These are phyloP conservation scores for Colletotrichum gigasporum DNA, from an alignment of 2,329 filamentous ascomycete species.

Conservation along the genomic window DNA sequence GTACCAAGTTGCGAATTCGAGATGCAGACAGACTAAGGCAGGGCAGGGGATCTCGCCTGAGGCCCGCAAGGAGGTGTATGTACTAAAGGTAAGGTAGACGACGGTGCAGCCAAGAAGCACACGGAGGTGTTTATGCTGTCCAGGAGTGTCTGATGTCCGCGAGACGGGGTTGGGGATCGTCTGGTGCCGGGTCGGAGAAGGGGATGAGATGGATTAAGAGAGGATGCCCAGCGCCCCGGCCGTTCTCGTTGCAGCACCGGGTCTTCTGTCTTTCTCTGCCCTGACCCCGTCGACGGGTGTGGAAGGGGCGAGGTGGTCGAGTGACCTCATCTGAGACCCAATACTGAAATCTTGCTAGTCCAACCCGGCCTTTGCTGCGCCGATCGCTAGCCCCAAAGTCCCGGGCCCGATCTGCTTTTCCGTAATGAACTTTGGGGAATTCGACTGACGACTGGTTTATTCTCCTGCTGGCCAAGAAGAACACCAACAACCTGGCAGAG, in stretches of 20 bases:
- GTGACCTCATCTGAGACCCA: slow-evolving; percentile 27
- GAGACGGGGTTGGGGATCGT: neutral
- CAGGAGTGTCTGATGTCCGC: slow-evolving; percentile 2
- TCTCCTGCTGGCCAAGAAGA: neutral
- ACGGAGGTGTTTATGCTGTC: slow-evolving; percentile 1
- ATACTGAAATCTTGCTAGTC: slow-evolving; percentile 17
- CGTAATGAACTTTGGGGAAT: neutral
- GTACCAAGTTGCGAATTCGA: no score
- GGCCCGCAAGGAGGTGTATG: no score
- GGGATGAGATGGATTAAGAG: neutral
- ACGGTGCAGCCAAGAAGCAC: slow-evolving; percentile 15
- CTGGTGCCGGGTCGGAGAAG: neutral
- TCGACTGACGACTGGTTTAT: neutral
- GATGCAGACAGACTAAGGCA: no score
- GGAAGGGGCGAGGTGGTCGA: slow-evolving; percentile 2
- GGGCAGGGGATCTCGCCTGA: no score
- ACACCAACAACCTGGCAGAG: neutral
- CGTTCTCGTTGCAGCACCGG: no score
- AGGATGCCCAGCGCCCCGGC: neutral
- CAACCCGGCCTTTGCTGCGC: slow-evolving; percentile 9
- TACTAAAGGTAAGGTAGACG: no score
- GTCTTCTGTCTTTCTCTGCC: no score
- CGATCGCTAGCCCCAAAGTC: slow-evolving; percentile 22
- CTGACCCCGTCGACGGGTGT: neutral
- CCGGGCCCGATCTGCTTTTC: neutral